A percentile compares a stretch with the other conserved stretches of the same genome.
Conservation (phyloP, 331 rosid genomes). For the Cydonia oblonga region DNA sequence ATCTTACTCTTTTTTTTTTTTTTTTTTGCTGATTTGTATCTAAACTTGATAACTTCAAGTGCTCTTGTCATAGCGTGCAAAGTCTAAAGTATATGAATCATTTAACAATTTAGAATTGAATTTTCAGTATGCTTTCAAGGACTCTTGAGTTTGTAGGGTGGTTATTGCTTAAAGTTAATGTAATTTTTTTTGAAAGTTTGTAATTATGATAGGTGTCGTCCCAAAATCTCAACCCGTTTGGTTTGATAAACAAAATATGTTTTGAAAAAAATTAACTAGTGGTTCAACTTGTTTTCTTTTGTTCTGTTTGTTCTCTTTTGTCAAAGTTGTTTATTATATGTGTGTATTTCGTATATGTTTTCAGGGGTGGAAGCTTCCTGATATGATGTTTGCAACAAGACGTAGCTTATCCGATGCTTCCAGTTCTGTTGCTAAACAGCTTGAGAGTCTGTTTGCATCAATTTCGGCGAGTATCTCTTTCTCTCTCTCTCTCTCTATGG, state of each 20-base stretch:
- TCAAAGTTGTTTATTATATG: not conserved
- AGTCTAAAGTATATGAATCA: not conserved
- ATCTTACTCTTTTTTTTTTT: not conserved
- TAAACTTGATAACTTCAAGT: not conserved
- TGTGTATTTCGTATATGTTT: conserved; percentile 13
- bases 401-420: conserved; percentile 84
- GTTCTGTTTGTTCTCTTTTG: not conserved
- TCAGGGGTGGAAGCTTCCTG: conserved; percentile 95
- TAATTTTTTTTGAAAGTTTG: not conserved
- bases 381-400: conserved; percentile 89
- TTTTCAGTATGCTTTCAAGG: not conserved
- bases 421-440: conserved; percentile 56
- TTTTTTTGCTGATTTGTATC: too few species aligned
- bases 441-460: conserved; percentile 63
- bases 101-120: not conserved
- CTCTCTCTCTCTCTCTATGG: not conserved
- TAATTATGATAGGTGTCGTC: not conserved
- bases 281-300: not conserved
- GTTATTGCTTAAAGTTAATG: not conserved
- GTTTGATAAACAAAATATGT: not conserved
- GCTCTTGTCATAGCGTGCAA: not conserved
- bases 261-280: not conserved
- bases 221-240: not conserved
- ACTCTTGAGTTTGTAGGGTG: not conserved
- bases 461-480: conserved; percentile 35